Base-by-base conservation (phyloP, 2,329 filamentous ascomycete genomes). In the Dendrostoma leiphaemia region DNA sequence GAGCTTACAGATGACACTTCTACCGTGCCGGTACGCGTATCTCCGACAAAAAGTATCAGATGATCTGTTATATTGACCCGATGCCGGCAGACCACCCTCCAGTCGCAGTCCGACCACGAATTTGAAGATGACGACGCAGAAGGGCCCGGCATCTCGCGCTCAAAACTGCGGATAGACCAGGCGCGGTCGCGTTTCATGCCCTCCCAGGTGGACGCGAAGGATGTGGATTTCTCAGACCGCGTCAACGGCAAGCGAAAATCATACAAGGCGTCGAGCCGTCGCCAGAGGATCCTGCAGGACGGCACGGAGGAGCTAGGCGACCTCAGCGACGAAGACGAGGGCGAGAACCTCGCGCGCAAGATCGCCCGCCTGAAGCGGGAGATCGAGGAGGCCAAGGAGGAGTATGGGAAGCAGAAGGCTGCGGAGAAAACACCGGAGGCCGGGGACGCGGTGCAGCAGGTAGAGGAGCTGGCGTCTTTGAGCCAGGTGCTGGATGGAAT, bases 1-100 rank as follows among this genome's bases (percentile, higher is more conserved):
- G 92, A 96, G 53, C 77, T 97, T 61, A 93, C 89, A 53, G 91
- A 96, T 67, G 92, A 96, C 71, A 89, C 85, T 60, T 96, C 91
- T 21, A 96, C 91, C 45, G 76, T 91, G 54, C 89, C 86, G 53
- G 90, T 93, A 75, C 71, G 82, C 70, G 41, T 43, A 37, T 8
- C 21, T n/a, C 10, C 37, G 24, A 23, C 15, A n/a, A n/a, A n/a
- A n/a, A 35, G 2, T 6, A 41, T 26, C n/a, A 15, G 15, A 13
- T 3, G 7, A 6, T 10, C 5, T n/a, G 26, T 19, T 38, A 15
- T 4, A 40, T 40, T 55, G 43, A 58, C 13, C 5, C 32, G 13
- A 13, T 10, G n/a, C 2, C 48, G 85, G 81, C 79, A 81, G 6
- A 81, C 77, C 12, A 77, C 82, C 43, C 76, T 78, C 34, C 77